These are phyloP conservation scores for Cenchrus fungigraminus DNA, from an alignment of 176 grass and related monocot genomes.

Conservation along the genomic window DNA sequence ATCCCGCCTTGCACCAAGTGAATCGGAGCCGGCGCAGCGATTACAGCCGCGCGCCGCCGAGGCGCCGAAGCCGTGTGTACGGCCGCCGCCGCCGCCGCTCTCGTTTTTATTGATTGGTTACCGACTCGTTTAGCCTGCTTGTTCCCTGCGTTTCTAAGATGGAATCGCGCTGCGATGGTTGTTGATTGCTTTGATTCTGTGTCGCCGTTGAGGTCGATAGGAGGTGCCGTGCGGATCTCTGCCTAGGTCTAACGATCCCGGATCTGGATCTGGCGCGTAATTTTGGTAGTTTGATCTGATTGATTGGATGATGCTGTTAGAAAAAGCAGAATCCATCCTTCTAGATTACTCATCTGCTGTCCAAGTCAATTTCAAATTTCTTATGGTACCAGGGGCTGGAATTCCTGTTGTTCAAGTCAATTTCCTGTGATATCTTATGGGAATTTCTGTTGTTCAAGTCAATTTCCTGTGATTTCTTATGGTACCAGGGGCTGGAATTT, in stretches of 20 bases:
- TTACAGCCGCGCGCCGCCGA: background rate
- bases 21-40: slow-evolving; percentile 91
- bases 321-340: background rate
- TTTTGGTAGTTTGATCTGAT: background rate
- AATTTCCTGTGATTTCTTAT: background rate
- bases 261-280: slow-evolving; percentile 43
- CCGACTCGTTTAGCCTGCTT: background rate
- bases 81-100: background rate
- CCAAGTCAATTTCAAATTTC: too few species aligned
- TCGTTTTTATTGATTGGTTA: background rate
- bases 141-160: background rate
- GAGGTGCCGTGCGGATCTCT: background rate
- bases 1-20: slow-evolving; percentile 99
- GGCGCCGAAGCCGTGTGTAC: background rate
- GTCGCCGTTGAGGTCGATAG: background rate
- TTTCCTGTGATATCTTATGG: too few species aligned
- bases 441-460: too few species aligned
- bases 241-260: background rate
- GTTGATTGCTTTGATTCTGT: background rate
- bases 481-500: too few species aligned
- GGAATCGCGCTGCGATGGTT: background rate
- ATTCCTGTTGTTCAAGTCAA: too few species aligned
- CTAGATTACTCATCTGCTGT: background rate
- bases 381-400: too few species aligned
- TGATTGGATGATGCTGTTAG: background rate